phyloP scores from a whole-genome alignment of 2,329 filamentous ascomycete species.

The Aspergillus fumigatus region DNA sequence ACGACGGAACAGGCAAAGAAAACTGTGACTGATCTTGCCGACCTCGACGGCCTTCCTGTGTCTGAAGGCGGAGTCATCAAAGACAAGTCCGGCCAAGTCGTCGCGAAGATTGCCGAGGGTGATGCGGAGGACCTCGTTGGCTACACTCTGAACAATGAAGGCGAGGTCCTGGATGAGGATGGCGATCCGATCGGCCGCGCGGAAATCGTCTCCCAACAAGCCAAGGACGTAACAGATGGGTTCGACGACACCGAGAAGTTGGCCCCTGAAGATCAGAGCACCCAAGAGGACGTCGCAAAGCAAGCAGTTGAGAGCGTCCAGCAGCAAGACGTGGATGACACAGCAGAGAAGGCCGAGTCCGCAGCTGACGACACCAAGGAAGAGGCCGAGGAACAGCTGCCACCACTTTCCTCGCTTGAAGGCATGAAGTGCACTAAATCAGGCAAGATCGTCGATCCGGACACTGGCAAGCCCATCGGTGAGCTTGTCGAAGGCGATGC shows the following conservation, averaged over 20 bases:
- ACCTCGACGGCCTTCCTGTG: constrained; percentile 40
- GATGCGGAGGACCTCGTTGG: constrained; percentile 39
- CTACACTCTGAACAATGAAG: constrained; percentile 36
- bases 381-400: constrained; percentile 29
- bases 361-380: constrained; percentile 41
- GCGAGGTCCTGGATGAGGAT: constrained; percentile 31
- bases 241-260: constrained; percentile 22
- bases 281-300: background rate
- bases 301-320: constrained; percentile 1
- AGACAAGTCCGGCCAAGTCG: constrained; percentile 36
- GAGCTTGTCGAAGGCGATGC: constrained; percentile 59
- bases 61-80: constrained; percentile 52
- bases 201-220: constrained; percentile 22
- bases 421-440: constrained; percentile 42
- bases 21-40: constrained; percentile 31
- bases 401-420: constrained; percentile 35
- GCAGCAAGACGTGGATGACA: constrained; percentile 27
- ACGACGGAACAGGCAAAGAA: constrained; percentile 21
- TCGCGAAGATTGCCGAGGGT: constrained; percentile 39
- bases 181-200: constrained; percentile 36
- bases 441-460: constrained; percentile 39
- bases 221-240: constrained; percentile 19
- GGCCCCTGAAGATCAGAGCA: background rate
- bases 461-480: constrained; percentile 48
- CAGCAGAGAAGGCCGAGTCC: constrained; percentile 21